phyloP scores from a whole-genome alignment of 208 protist species.

The Herpetomonas tarakana region DNA sequence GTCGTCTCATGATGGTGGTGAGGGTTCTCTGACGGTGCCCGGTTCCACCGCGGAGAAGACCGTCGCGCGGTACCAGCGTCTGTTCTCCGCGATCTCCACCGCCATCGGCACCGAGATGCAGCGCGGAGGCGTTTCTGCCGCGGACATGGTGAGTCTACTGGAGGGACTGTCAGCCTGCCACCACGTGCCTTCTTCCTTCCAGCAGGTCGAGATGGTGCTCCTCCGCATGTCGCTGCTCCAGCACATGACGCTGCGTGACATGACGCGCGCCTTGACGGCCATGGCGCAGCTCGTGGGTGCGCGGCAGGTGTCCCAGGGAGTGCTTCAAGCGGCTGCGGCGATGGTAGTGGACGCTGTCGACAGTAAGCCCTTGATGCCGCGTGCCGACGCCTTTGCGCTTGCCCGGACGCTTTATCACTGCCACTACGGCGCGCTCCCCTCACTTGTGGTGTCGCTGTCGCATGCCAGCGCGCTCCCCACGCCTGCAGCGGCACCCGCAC shows the following conservation, averaged over 20 bases:
- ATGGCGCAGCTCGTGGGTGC: background rate
- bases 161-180: constrained; percentile 66
- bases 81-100: constrained; percentile 36
- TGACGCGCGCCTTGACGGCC: constrained; percentile 4
- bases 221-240: constrained; percentile 27
- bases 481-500: too few relatives aligned
- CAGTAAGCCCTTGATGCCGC: background rate
- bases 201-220: constrained; percentile 66
- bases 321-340: constrained; percentile 17
- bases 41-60: too few relatives aligned
- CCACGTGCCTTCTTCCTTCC: constrained; percentile 46
- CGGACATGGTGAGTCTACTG: constrained; percentile 35
- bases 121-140: constrained; percentile 13
- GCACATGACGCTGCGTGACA: constrained; percentile 7
- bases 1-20: too few relatives aligned
- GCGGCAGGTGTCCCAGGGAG: constrained; percentile 16
- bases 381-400: constrained; percentile 1
- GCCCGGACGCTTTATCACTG: constrained; percentile 13
- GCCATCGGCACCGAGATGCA: constrained; percentile 60
- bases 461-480: constrained; percentile 1
- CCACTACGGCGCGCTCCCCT: constrained; percentile 21
- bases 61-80: constrained; percentile 7
- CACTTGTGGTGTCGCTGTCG: constrained; percentile 1
- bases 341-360: background rate
- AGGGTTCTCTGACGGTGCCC: too few relatives aligned